Evolutionary conservation across 2,329 filamentous ascomycete genomes (phyloP).

Genomic region (Macrophomina phaseolina): DNA sequence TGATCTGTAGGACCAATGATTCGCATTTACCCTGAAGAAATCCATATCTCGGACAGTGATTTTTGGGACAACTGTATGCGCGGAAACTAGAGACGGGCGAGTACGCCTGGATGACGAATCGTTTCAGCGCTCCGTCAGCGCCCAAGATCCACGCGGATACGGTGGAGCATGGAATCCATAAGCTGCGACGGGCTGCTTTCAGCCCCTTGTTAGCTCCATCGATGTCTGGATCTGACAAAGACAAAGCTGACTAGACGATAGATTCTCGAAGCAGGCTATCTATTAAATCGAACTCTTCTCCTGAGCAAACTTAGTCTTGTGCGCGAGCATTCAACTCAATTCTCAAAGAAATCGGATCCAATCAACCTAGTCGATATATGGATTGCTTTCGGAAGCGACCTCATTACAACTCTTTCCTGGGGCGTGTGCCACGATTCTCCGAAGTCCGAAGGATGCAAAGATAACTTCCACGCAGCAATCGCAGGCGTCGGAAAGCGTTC

Average conservation of each 20-base stretch:
- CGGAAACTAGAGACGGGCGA: not conserved
- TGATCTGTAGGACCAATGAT: slow-evolving; percentile 30
- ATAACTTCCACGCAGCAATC: slow-evolving; percentile 14
- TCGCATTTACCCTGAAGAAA: slow-evolving; percentile 29
- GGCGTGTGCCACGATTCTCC: slow-evolving; percentile 43
- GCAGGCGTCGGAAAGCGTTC: not conserved
- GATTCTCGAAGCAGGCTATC: slow-evolving; percentile 31
- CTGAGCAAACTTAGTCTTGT: slow-evolving; percentile 39
- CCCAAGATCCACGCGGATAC: not conserved
- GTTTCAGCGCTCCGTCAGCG: not conserved
- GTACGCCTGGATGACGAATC: not conserved
- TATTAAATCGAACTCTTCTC: slow-evolving; percentile 37
- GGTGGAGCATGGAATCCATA: slow-evolving; percentile 38
- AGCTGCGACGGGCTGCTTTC: slow-evolving; percentile 40
- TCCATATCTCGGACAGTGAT: slow-evolving; percentile 32
- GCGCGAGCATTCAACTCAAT: slow-evolving; percentile 38
- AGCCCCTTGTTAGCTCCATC: slow-evolving; percentile 36
- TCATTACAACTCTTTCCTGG: slow-evolving; percentile 53
- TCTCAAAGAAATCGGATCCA: not conserved
- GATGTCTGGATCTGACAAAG: not conserved
- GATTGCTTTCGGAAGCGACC: slow-evolving; percentile 51
- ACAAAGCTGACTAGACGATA: not conserved
- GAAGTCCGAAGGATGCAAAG: slow-evolving; percentile 40
- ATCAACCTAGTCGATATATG: not conserved
- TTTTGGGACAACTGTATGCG: slow-evolving; percentile 27